Base-by-base conservation (phyloP, 768 basidiomycete species). In the Pholiota conissans region DNA sequence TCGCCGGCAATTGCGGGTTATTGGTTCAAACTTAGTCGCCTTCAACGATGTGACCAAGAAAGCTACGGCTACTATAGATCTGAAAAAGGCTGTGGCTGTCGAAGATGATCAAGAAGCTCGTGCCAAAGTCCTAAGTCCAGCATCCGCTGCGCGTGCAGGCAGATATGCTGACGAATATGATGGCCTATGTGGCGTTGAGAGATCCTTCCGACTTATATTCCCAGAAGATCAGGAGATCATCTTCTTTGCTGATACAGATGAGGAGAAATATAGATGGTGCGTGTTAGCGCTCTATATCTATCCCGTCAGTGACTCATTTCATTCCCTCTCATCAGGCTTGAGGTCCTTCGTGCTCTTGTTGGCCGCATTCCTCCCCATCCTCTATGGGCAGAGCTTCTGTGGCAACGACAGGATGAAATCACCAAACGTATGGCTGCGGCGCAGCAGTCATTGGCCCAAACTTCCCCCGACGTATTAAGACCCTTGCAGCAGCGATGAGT, bases 1-100 rank as follows among this genome's bases (percentile, higher is more conserved):
- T 49, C 83, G 95, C 49, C 84, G 95, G 55, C 87, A 86, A 61
- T 80, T 96, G 49, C 85, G 93, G 30, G 81, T 97, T 16, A 89
- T 92, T 56, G 95, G 95, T 7, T 83, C 91, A 7, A 93, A 86
- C 66, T 76, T 97, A 28, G 80, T 97, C 40, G 93, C 95, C 0
- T 95, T 91, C 74, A 97, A 93, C 66, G 92, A 95, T 67, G 86
- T 96, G 8, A 97, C 95, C 26, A 94, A 92, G 79, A 91, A 86
- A 61, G 87, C 90, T 2, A 95, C 86, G 0, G 85, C 91, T 3
- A 93, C 90, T n/a, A 95, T 96, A 61, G 91, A 95, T 69, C 76
- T 97, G 39, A 90, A 90, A 72, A 89, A 93, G 69, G 93, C 92
- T 4, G 74, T 86, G 9, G 76, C 79, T 0, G 83, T 96, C 3